Conservation (phyloP, 192 early-diverging fungal species). For the Anaeromyces robustus region DNA sequence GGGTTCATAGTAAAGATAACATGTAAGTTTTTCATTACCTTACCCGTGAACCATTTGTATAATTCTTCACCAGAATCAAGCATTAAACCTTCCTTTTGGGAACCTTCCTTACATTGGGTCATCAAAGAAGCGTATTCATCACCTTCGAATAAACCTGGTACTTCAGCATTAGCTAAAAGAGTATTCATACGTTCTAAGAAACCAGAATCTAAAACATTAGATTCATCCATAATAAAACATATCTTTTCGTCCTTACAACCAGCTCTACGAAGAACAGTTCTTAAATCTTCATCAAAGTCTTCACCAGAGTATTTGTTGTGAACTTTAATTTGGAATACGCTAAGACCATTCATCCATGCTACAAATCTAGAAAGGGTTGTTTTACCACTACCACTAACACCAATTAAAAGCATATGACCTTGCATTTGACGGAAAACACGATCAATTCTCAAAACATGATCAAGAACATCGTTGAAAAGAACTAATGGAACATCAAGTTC, state of each 20-base stretch:
- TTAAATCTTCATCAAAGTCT: conserved; percentile 97
- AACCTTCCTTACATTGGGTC: conserved; percentile 87
- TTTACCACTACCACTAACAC: conserved; percentile 93
- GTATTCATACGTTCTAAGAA: conserved; percentile 99
- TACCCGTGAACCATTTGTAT: conserved; percentile 94
- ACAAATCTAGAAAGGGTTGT: conserved; percentile 96
- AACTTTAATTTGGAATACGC: conserved; percentile 93
- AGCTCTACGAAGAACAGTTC: conserved; percentile 68
- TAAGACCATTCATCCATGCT: conserved; percentile 99
- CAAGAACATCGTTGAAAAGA: conserved; percentile 93
- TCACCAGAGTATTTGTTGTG: conserved; percentile 88
- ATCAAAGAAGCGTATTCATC: conserved; percentile 90
- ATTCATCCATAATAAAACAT: conserved; percentile 96
- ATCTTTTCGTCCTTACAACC: conserved; percentile 98
- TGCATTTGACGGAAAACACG: conserved; percentile 95
- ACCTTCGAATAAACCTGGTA: conserved; percentile 97
- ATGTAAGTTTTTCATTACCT: conserved; percentile 87
- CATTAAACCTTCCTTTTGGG: conserved; percentile 80
- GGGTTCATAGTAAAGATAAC: conserved; percentile 99
- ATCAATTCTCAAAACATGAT: conserved; percentile 95
- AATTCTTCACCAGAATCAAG: conserved; percentile 88
- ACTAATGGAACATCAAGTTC: conserved; percentile 95
- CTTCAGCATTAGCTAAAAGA: conserved; percentile 92
- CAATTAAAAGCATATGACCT: conserved; percentile 95
- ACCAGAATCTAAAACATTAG: conserved; percentile 87